Evolutionary conservation across 306 rosid species (phyloP).

Genomic region (Luffa acutangula): DNA sequence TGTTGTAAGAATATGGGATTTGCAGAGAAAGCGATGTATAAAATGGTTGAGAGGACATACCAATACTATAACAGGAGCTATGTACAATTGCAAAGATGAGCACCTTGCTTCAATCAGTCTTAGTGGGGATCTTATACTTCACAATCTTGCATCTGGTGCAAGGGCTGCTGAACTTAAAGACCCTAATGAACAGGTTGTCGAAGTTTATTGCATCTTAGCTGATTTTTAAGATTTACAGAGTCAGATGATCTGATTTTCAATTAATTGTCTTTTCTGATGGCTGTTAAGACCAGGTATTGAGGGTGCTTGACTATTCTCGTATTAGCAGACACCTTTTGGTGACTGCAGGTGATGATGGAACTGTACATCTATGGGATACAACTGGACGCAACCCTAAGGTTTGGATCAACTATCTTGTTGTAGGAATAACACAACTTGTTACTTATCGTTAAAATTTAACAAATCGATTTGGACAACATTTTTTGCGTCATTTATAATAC

Average conservation of each 20-base stretch:
- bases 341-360: conserved; percentile 98
- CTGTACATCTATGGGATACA: conserved; percentile 93
- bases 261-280: conserved; percentile 43
- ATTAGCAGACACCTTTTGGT: conserved; percentile 83
- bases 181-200: conserved; percentile 82
- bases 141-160: conserved; percentile 92
- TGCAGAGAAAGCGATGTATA: conserved; percentile 88
- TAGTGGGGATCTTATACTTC: conserved; percentile 88
- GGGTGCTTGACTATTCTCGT: conserved; percentile 97
- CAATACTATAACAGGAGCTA: conserved; percentile 75
- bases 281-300: conserved; percentile 90
- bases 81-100: conserved; percentile 93
- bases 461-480: not conserved
- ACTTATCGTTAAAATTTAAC: not conserved
- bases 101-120: conserved; percentile 96
- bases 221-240: conserved; percentile 11
- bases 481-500: not conserved
- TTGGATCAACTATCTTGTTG: conserved; percentile 7
- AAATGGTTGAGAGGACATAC: conserved; percentile 91
- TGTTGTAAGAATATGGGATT: conserved; percentile 97
- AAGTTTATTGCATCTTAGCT: conserved; percentile 16
- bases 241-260: conserved; percentile 21
- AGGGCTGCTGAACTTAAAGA: conserved; percentile 92
- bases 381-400: conserved; percentile 97
- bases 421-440: not conserved